Evolutionary conservation across 768 basidiomycete species (phyloP), one percentile per base, ranked within the genome.

Genomic region (Termitomyces sp.): DNA sequence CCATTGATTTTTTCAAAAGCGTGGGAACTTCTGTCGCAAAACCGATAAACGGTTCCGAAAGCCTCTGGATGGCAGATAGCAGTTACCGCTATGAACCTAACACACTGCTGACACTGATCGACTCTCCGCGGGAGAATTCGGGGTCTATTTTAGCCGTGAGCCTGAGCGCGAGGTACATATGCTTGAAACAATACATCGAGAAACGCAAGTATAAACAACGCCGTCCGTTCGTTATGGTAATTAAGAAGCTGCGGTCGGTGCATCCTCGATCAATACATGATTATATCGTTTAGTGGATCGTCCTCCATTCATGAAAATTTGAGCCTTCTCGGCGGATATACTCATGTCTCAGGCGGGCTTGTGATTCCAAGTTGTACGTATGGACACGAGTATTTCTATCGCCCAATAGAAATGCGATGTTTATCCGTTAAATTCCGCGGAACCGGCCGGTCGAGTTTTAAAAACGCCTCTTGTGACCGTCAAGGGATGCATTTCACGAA

Each of bases 401-500:
- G 23, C 56, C n/a, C 56, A 51, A 54, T 51, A 46, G 53, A 47
- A 52, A 41, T 17, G 39, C 56, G 53, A 57, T 44, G 27, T 52
- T 58, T 55, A 52, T 59, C 42, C 57, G n/a, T n/a, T n/a, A 47
- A 56, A 58, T 57, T 50, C 60, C 51, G 56, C 53, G 58, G 54
- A 50, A 51, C 35, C 37, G 16, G 39, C 25, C 47, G 39, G 39
- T 48, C n/a, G n/a, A n/a, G 37, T 40, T n/a, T 3, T 34, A n/a
- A n/a, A 30, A 16, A 25, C 14, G 5, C 25, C 12, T 34, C 12
- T n/a, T n/a, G n/a, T 11, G 11, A 34, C 12, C 30, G 30, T 7
- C 8, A 32, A 32, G 8, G 28, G n/a, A n/a, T n/a, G n/a, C n/a
- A 28, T 28, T 4, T 28, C 28, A 14, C 9, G n/a, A 30, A 37